Conservation (phyloP, 225 moss, liverwort and hornwort genomes). For the Physcomitrellopsis africana region DNA sequence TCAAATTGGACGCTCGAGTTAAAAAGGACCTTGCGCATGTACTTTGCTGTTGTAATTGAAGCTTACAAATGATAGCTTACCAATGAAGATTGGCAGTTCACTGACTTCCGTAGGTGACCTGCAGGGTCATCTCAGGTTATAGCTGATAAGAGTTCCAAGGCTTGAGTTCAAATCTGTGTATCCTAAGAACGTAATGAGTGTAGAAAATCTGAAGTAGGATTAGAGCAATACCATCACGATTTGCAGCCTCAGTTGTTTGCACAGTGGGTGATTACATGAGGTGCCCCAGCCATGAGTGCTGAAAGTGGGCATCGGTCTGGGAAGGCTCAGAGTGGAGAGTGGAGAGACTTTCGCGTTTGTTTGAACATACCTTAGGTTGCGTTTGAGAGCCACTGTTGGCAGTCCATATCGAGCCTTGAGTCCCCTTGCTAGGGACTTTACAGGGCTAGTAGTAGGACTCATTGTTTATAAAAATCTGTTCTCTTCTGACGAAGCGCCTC, state of each 20-base stretch:
- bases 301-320: too few relatives aligned
- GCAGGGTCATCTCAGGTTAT: conserved; percentile 37
- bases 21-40: conserved; percentile 20
- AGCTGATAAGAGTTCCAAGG: conserved; percentile 31
- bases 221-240: conserved; percentile 20
- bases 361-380: conserved; percentile 9
- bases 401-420: conserved; percentile 27
- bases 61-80: neutral
- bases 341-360: conserved; percentile 2
- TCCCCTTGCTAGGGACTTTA: conserved; percentile 10
- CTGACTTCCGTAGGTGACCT: conserved; percentile 32
- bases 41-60: conserved; percentile 10
- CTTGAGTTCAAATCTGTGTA: conserved; percentile 39
- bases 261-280: conserved; percentile 6
- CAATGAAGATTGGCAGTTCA: conserved; percentile 13
- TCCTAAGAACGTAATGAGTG: conserved; percentile 33
- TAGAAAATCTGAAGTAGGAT: conserved; percentile 26
- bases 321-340: neutral
- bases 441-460: conserved; percentile 16
- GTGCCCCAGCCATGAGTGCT: conserved; percentile 19
- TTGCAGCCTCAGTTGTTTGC: conserved; percentile 25
- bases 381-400: conserved; percentile 26
- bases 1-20: conserved; percentile 8
- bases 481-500: neutral
- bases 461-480: conserved; percentile 26